phyloP scores from a whole-genome alignment of 495 filamentous ascomycete species.

The Bathelium albidoporum region DNA sequence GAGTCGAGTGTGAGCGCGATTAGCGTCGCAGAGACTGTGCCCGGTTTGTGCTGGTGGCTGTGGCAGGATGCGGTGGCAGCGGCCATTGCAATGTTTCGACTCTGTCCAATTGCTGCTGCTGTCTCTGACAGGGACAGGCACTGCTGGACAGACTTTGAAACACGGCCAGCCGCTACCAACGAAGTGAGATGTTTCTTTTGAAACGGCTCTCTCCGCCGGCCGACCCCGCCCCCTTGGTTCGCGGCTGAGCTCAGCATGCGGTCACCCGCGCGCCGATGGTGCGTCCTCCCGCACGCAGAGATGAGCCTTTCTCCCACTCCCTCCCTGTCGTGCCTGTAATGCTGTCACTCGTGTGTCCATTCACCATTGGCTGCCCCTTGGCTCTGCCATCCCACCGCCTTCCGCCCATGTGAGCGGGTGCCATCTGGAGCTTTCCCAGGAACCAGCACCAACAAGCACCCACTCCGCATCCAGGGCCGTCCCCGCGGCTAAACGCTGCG shows the following conservation, averaged over 20 bases:
- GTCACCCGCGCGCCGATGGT: slow-evolving; percentile 3
- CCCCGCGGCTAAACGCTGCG: background rate
- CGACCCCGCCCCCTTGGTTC: background rate
- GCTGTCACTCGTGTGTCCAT: background rate
- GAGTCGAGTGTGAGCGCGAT: too few relatives aligned
- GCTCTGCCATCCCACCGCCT: background rate
- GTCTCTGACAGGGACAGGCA: too few relatives aligned
- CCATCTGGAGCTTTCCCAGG: too few relatives aligned
- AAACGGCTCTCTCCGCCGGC: background rate
- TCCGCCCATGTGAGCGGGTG: too few relatives aligned
- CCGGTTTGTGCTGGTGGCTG: too few relatives aligned
- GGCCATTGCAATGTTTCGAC: too few relatives aligned
- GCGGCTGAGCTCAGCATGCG: slow-evolving; percentile 5
- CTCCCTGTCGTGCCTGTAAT: background rate
- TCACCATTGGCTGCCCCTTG: background rate
- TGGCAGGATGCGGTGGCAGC: too few relatives aligned
- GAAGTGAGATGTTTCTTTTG: background rate
- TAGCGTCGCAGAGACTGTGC: too few relatives aligned
- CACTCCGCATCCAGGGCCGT: background rate
- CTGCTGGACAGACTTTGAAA: background rate
- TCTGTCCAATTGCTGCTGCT: background rate
- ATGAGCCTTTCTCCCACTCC: background rate
- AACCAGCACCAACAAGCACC: background rate
- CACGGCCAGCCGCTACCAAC: background rate
- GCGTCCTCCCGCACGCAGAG: background rate